Conservation (phyloP, 768 basidiomycete genomes). For the Tylopilus vinaceipallidus region DNA sequence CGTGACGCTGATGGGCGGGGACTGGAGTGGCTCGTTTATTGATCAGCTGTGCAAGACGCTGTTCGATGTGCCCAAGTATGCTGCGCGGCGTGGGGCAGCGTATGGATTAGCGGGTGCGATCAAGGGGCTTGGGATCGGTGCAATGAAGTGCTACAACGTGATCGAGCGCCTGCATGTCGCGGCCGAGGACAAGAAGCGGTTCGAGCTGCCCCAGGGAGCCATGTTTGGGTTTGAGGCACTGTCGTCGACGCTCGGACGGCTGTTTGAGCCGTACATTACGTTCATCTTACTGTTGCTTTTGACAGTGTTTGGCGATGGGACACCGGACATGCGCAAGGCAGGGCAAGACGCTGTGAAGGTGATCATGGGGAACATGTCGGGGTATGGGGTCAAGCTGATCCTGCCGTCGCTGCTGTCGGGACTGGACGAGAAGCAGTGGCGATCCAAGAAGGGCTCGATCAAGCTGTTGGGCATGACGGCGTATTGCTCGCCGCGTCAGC, state of each 20-base stretch:
- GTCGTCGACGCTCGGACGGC: constrained; percentile 78
- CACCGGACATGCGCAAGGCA: constrained; percentile 87
- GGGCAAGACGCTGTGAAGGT: constrained; percentile 88
- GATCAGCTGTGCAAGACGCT: constrained; percentile 77
- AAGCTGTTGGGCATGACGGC: constrained; percentile 98
- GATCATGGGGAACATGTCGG: constrained; percentile 94
- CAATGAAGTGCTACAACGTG: constrained; percentile 82
- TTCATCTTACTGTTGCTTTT: constrained; percentile 83
- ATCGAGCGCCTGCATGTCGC: constrained; percentile 71
- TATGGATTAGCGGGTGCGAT: constrained; percentile 93
- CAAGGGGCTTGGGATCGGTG: constrained; percentile 84
- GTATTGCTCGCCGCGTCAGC: constrained; percentile 92
- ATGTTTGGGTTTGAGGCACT: constrained; percentile 95
- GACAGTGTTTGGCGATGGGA: constrained; percentile 81
- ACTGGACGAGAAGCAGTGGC: constrained; percentile 97
- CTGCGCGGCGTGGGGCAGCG: constrained; percentile 92
- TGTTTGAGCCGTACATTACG: constrained; percentile 92
- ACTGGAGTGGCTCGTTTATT: constrained; percentile 51
- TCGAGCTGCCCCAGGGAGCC: constrained; percentile 86
- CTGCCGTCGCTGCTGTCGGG: constrained; percentile 86
- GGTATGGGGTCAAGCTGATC: constrained; percentile 94
- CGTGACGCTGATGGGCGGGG: constrained; percentile 60
- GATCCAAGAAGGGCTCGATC: constrained; percentile 96
- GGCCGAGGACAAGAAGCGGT: constrained; percentile 85
- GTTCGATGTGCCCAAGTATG: constrained; percentile 81